Percentiles rank a stretch among this genome's conserved stretches.
Evolutionary conservation across 2,329 filamentous ascomycete species (phyloP).

Genomic region (Coniochaeta hoffmannii): DNA sequence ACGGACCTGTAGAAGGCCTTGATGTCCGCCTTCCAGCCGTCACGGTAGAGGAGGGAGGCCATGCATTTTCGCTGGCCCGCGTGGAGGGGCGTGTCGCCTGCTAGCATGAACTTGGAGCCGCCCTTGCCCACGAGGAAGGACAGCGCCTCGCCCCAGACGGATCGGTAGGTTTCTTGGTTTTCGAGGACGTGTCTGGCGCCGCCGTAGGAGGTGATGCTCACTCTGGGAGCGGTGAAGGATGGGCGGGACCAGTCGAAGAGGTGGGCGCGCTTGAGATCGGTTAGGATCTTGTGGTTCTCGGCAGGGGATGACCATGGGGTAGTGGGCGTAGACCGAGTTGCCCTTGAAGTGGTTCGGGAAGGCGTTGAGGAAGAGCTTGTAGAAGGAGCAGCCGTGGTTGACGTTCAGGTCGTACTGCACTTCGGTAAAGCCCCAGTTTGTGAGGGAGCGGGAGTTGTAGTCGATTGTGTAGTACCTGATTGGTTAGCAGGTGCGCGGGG

Average conservation of each 20-base stretch:
- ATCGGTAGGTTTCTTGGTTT: constrained; percentile 53
- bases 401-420: constrained; percentile 64
- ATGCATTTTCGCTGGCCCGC: constrained; percentile 44
- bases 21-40: constrained; percentile 54
- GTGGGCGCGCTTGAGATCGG: constrained; percentile 56
- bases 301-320: constrained; percentile 62
- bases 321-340: constrained; percentile 77
- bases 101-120: constrained; percentile 49
- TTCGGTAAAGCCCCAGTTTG: constrained; percentile 78
- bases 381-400: constrained; percentile 77
- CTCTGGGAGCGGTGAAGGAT: constrained; percentile 34
- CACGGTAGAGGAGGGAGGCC: constrained; percentile 50
- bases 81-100: constrained; percentile 40
- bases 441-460: constrained; percentile 65
- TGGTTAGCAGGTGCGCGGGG: neutral
- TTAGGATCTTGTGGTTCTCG: constrained; percentile 66
- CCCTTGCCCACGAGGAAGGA: constrained; percentile 52
- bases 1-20: constrained; percentile 61
- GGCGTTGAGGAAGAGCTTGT: constrained; percentile 73
- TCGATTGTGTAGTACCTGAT: constrained; percentile 63
- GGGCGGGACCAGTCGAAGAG: constrained; percentile 66
- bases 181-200: constrained; percentile 56
- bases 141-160: constrained; percentile 57
- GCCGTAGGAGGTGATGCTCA: constrained; percentile 53
- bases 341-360: constrained; percentile 73